Evolutionary conservation across 2,329 filamentous ascomycete genomes (phyloP), one percentile per base, ranked within the genome.

Genomic region (Aureobasidium subglaciale): DNA sequence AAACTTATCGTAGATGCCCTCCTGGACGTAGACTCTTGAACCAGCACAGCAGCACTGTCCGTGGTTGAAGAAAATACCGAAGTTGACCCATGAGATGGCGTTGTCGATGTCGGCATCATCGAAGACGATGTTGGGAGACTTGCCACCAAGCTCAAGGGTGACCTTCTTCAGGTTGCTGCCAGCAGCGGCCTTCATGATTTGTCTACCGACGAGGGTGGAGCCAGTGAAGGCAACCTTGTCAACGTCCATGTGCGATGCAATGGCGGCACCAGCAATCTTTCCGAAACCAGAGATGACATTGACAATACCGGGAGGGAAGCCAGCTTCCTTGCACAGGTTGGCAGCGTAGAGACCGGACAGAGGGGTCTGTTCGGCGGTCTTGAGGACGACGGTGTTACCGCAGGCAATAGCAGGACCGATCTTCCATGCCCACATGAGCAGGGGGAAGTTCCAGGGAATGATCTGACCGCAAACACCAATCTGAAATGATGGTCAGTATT

Each of bases 381-480:
- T 90, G 67, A 90, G 72, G 65, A 90, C 79, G 56, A 90, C 68
- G 4, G 78, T 82, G 80, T 89, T 89, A 66, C 87, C 86, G 34
- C 82, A 82, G 62, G 85, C 84, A 65, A 90, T 75, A 41, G 86
- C 86, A 46, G 86, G 86, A 58, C 80, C 85, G 59, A 89, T 84
- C 82, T 95, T 95, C 89, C 89, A 95, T 53, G 81, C 69, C 80
- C 80, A 81, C 87, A 91, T 91, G 67, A 88, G 81, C 42, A 92
- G 75, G 7, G 88, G 88, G 75, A 90, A 92, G 78, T 92, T 92
- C 88, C 88, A 91, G 60, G 88, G 88, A 65, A 93, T 92, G 68
- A 92, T 91, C 72, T 93, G 88, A 67, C 85, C 90, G 71, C 88
- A 90, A 58, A 90, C 86, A 71, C 87, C 87, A 61, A 87, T 76